phyloP scores from a whole-genome alignment of 768 basidiomycete genomes.

The Leucocoprinus birnbaumii region DNA sequence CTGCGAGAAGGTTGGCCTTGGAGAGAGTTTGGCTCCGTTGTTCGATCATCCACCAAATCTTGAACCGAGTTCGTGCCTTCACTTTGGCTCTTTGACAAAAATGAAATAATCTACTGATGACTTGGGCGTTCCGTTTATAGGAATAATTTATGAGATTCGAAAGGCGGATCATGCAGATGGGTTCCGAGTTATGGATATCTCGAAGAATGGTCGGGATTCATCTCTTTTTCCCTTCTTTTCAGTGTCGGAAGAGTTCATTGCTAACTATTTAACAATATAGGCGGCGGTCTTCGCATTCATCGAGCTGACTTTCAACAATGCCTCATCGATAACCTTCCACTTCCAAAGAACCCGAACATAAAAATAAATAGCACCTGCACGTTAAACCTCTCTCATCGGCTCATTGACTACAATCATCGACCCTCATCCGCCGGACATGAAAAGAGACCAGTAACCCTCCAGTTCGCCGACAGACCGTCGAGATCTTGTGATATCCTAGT shows the following conservation, averaged over 20 bases:
- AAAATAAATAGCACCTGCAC: constrained; percentile 4
- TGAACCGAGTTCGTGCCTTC: constrained; percentile 9
- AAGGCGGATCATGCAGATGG: constrained; percentile 31
- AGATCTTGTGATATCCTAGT: constrained; percentile 32
- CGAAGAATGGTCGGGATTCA: constrained; percentile 19
- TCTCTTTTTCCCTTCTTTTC: no score
- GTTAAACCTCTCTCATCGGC: constrained; percentile 36
- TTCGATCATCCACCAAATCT: constrained; percentile 14
- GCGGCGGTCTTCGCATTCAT: constrained; percentile 27
- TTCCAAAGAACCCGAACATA: not conserved
- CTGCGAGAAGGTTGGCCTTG: constrained; percentile 13
- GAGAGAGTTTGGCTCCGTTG: constrained; percentile 11
- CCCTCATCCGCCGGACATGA: constrained; percentile 11
- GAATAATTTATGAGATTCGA: constrained; percentile 16
- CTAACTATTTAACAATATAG: constrained; percentile 13
- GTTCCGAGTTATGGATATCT: constrained; percentile 22
- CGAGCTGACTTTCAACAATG: constrained; percentile 43
- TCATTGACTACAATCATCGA: constrained; percentile 28
- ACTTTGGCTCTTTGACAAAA: not conserved
- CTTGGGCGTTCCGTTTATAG: not conserved
- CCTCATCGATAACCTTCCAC: constrained; percentile 34
- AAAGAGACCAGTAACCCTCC: not conserved
- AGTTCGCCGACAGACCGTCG: constrained; percentile 23
- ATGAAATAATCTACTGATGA: no score
- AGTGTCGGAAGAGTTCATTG: not conserved